phyloP scores from a whole-genome alignment of 2,329 filamentous ascomycete species.

The Passalora sequoiae region DNA sequence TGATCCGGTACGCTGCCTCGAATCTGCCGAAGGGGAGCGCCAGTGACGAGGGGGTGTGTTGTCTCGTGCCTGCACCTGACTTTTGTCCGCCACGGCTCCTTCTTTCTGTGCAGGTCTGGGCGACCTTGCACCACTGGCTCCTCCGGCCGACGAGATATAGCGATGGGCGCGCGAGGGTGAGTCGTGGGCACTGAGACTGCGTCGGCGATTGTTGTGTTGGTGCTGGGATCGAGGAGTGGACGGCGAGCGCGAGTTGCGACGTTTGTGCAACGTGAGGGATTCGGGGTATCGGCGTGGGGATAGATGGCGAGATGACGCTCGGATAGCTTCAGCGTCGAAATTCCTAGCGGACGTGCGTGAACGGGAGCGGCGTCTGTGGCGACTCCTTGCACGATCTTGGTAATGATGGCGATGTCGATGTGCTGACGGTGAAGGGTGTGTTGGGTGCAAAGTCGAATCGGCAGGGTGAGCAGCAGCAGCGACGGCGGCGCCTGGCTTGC shows the following conservation, averaged over 20 bases:
- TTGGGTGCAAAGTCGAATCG: neutral
- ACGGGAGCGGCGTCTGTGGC: neutral
- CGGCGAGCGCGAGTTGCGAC: constrained; percentile 21
- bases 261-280: constrained; percentile 24
- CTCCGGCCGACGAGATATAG: constrained; percentile 22
- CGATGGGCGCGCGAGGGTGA: constrained; percentile 30
- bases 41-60: constrained; percentile 36
- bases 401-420: constrained; percentile 11
- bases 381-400: neutral
- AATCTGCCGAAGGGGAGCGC: constrained; percentile 39
- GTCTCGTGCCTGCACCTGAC: constrained; percentile 28
- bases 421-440: constrained; percentile 1
- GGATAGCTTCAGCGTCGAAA: constrained; percentile 3
- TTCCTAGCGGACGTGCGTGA: neutral
- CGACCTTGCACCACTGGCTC: constrained; percentile 32
- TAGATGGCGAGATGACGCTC: constrained; percentile 12
- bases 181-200: constrained; percentile 21
- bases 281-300: constrained; percentile 13
- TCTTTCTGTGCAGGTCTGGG: constrained; percentile 25
- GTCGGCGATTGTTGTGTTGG: constrained; percentile 12
- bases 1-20: constrained; percentile 33
- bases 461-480: neutral
- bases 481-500: constrained; percentile 1
- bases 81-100: constrained; percentile 21
- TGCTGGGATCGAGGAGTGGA: constrained; percentile 13